phyloP scores from a whole-genome alignment of 257 asterid genomes.

The Capsicum pubescens region DNA sequence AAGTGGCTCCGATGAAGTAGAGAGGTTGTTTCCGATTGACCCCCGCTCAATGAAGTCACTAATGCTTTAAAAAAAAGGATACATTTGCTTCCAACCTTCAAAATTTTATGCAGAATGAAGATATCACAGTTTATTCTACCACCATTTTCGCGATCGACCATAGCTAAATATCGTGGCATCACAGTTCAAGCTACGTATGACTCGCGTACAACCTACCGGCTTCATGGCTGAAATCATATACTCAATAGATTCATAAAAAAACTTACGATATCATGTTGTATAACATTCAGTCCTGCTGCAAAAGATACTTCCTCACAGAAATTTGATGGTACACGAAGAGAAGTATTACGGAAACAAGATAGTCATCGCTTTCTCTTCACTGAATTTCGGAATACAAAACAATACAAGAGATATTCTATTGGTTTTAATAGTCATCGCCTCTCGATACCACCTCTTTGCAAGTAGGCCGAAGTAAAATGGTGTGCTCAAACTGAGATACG shows the following conservation, averaged over 20 bases:
- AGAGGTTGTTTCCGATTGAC: too few species aligned
- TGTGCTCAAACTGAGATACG: constrained; percentile 94
- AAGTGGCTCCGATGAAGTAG: too few species aligned
- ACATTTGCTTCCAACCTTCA: not conserved
- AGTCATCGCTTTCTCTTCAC: not conserved
- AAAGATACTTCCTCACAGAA: not conserved
- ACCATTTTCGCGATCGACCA: not conserved
- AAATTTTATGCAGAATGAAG: not conserved
- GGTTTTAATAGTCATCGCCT: constrained; percentile 84
- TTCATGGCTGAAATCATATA: not conserved
- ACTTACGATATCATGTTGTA: not conserved
- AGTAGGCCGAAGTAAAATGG: constrained; percentile 97
- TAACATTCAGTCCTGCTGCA: constrained; percentile 1
- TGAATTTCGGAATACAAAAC: constrained; percentile 9
- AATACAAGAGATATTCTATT: not conserved
- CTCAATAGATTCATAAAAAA: not conserved
- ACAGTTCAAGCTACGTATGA: too few species aligned
- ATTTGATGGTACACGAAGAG: not conserved
- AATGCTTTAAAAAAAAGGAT: not conserved
- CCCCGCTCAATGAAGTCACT: too few species aligned
- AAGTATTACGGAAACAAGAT: not conserved
- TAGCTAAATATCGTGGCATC: too few species aligned
- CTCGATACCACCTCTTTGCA: constrained; percentile 98
- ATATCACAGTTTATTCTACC: not conserved
- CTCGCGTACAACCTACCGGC: too few species aligned